Conservation (phyloP, 2,329 filamentous ascomycete genomes). For the Colletotrichum lini region DNA sequence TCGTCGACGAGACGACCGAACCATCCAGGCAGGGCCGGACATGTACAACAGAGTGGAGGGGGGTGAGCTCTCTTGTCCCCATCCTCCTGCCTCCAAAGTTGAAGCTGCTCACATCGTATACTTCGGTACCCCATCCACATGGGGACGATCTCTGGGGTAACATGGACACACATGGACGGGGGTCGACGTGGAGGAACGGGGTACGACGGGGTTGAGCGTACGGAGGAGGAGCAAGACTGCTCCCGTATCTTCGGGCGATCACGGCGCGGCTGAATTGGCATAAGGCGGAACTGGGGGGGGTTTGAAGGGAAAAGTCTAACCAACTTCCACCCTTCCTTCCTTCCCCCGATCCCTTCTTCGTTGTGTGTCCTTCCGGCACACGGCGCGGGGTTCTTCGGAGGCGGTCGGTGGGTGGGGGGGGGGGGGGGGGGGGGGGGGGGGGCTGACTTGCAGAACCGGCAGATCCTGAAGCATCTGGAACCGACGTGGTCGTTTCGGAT, state of each 20-base stretch:
- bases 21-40: background rate
- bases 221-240: constrained; percentile 18
- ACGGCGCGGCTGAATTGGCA: constrained; percentile 26
- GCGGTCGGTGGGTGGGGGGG: background rate
- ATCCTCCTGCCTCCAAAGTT: too few relatives aligned
- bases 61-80: background rate
- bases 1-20: background rate
- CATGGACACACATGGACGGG: background rate
- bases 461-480: constrained; percentile 27
- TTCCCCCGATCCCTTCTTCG: constrained; percentile 1
- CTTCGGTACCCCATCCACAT: background rate
- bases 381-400: constrained; percentile 23
- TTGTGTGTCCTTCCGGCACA: constrained; percentile 2
- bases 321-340: background rate
- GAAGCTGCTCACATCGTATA: too few relatives aligned
- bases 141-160: background rate
- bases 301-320: background rate
- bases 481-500: constrained; percentile 19
- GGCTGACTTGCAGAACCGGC: constrained; percentile 22
- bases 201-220: constrained; percentile 11
- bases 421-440: background rate
- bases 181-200: background rate
- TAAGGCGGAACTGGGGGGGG: background rate
- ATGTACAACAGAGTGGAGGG: background rate
- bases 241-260: constrained; percentile 30